Evolutionary conservation across 257 asterid species (phyloP), one percentile per base, ranked within the genome.

Genomic region (Catharanthus roseus): DNA sequence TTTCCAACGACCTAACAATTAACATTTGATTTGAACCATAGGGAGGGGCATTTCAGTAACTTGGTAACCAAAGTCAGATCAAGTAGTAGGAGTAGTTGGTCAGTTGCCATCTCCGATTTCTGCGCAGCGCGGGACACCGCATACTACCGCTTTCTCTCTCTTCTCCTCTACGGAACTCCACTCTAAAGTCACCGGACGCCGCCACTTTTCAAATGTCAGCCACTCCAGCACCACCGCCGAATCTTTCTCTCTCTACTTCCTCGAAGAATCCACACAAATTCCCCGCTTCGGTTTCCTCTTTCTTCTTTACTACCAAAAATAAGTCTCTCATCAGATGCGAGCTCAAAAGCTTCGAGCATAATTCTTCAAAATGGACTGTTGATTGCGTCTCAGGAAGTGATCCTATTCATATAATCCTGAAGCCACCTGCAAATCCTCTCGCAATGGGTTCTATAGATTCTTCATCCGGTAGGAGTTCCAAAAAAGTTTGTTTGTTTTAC

Each of bases 361-460:
- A 78, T 15, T 51, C 82, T 38, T n/a, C 84, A 24, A 91, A 83
- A 71, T 91, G 96, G 99, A 93, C 90, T 12, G 75, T 89, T 55
- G 96, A 90, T 65, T 86, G 92, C 84, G 88, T 81, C 2, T 81
- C 97, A 12, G 82, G 91, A n/a, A 80, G 79, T 45, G 93, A 86
- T 75, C 99, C 97, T 0, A 87, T 88, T 77, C 99, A 91, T 85
- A 89, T 93, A 53, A 88, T 93, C 61, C 89, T 95, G 29, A 91
- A 93, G 68, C 96, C 96, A n/a, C 92, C 96, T 9, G 72, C 77
- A 9, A 77, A 72, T 69, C 81, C 96, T 2, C 47, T 82, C 23
- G 74, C 78, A 1, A 77, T 86, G 86, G 66, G 86, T 42, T 77
- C 88, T 2, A 38, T 88, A 76, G 86, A 78, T 54, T 74, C 90